Base-by-base conservation (phyloP, 2,329 filamentous ascomycete species). In the Hymenoscyphus scutula region DNA sequence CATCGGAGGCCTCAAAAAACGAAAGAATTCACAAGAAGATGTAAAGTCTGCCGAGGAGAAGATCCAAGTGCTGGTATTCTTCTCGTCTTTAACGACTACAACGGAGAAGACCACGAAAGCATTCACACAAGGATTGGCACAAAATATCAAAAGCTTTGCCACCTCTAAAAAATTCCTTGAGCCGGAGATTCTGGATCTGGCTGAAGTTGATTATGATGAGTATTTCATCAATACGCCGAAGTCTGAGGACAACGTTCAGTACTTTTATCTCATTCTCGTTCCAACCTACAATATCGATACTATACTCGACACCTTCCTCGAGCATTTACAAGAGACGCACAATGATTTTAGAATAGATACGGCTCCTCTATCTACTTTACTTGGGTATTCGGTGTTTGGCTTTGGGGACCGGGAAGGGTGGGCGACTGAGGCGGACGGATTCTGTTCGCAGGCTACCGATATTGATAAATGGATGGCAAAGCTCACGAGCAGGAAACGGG, bases 401-500 rank as follows among this genome's bases (percentile, higher is more conserved):
- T 90, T 97, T 72, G 94, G 94, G 19, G 94, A 98, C 74, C 87
- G 84, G 65, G 91, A 96, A 74, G 92, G 90, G 62, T 99, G 95
- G 94, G 91, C 92, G 0, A 91, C 89, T 0, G 92, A 97, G 76
- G 85, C 89, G 63, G 90, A 95, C 69, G 94, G 94, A 0, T 99
- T 93, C 77, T 97, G 94, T 74, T 92, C 91, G 65, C 94, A 98
- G 74, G 94, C 94, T 1, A 90, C 89, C 72, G 89, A 97, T 69
- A 81, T 96, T 2, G 94, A 99, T 74, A 92, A 87, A 74, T 98
- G 95, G 94, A 91, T 99, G 90, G 92, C 94, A n/a, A 96, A 92
- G 74, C 78, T 99, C 71, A 97, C 93, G 0, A 89, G 85, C 1
- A 85, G 89, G 65, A 97, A 94, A 77, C 83, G 93, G 73, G 93